phyloP scores from a whole-genome alignment of 371 early-diverging fungal genomes.

The Batkoa obscura region DNA sequence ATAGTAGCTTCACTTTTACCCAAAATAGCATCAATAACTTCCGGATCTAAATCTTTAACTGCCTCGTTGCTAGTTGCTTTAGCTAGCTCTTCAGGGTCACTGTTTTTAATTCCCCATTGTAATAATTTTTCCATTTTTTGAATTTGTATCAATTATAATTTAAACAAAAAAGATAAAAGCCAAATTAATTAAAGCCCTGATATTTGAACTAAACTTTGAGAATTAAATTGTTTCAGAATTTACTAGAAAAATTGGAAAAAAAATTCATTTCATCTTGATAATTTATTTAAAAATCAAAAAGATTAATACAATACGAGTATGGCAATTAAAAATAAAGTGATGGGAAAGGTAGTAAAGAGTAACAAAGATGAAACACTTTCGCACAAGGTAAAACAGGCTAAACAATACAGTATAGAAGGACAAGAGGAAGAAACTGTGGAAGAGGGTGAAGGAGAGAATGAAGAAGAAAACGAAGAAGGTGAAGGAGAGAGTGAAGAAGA shows the following conservation, averaged over 20 bases:
- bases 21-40: constrained; percentile 69
- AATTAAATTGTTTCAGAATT: background rate
- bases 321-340: too few species aligned
- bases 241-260: background rate
- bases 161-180: background rate
- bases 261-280: background rate
- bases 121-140: constrained; percentile 45
- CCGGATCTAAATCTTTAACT: constrained; percentile 35
- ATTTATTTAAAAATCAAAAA: background rate
- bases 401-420: background rate
- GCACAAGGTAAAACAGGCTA: background rate
- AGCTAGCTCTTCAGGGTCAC: constrained; percentile 24
- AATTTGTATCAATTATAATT: background rate
- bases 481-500: constrained; percentile 10
- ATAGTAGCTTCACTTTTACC: constrained; percentile 76
- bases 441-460: constrained; percentile 9
- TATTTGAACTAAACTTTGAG: background rate
- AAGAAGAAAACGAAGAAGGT: constrained; percentile 15
- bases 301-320: background rate
- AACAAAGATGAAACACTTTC: background rate
- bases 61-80: background rate
- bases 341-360: too few species aligned
- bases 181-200: background rate
- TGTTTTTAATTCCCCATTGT: constrained; percentile 73
- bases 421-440: background rate